Evolutionary conservation across 768 basidiomycete species (phyloP), one percentile per base, ranked within the genome.

Genomic region (Macrolepiota dolichaula): DNA sequence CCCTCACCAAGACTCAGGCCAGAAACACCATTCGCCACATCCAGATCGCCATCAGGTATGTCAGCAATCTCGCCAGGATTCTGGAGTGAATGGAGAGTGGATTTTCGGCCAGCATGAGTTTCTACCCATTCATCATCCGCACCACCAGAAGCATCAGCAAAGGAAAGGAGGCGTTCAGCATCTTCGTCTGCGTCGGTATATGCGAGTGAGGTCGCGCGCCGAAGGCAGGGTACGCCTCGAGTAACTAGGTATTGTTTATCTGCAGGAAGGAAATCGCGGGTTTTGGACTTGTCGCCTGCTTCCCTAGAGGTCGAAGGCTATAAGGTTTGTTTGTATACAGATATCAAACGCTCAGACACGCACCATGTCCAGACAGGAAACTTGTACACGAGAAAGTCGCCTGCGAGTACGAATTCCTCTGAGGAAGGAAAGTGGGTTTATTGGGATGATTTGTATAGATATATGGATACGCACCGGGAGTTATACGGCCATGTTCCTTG

Each of bases 401-500:
- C 97, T 7, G 97, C 97, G 15, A 93, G 94, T 29, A 98, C 94
- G 70, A 97, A 98, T 75, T 98, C 97, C 85, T 99, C 96, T 92
- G 36, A 15, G 3, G 35, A 36, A 13, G 54, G 46, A 36, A 11
- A 19, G 55, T 55, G 51, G 54, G 63, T 69, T 61, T 44, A 19
- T 63, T 62, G 55, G 64, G 59, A 29, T 36, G n/a, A 13, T 66
- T 44, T 17, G 37, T 47, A 13, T 27, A 15, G 32, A 44, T 53
- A 51, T 9, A 66, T 61, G 27, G 27, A 29, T 40, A 74, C 84
- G 63, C 59, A 94, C 93, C 94, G 63, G 94, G 95, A 17, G 92
- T 97, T 67, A 98, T 96, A 57, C 96, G 84, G 6, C 97, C 97
- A 69, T 96, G 93, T 74, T 99, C 97, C 74, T 96, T 98, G 82